Percentiles rank a stretch among this genome's conserved stretches.
These are phyloP conservation scores for Acanthamoeba quina DNA, from an alignment of 208 protist species.

Conservation along the genomic window DNA sequence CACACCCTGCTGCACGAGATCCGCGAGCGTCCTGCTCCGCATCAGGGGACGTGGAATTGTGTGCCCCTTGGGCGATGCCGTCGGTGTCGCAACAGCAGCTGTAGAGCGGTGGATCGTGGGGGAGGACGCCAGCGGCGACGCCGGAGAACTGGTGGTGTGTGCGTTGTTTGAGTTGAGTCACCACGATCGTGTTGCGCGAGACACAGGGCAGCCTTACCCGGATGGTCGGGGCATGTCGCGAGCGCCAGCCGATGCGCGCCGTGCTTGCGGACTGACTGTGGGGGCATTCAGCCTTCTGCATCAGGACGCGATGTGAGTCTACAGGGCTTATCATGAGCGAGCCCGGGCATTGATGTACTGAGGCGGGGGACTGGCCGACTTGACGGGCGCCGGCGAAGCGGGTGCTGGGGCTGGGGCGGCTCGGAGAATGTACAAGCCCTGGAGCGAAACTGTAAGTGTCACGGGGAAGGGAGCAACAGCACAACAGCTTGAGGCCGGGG, in stretches of 20 bases:
- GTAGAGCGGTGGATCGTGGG: neutral
- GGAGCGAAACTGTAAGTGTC: neutral
- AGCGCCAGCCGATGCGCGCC: neutral
- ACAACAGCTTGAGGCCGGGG: too few relatives aligned
- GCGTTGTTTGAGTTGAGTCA: too few relatives aligned
- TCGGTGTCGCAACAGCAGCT: neutral
- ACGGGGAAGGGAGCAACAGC: neutral
- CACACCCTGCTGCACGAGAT: constrained; percentile 10
- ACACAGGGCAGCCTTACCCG: neutral
- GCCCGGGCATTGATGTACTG: neutral
- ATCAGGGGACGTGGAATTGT: neutral
- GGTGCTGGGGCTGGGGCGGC: too few relatives aligned
- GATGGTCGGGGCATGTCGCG: neutral
- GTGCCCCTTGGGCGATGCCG: neutral
- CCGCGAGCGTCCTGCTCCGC: neutral
- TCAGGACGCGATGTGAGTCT: neutral
- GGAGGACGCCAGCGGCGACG: neutral
- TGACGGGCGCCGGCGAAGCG: neutral
- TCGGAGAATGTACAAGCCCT: neutral
- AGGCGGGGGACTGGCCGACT: neutral
- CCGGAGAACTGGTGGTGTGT: neutral
- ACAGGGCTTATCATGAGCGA: too few relatives aligned
- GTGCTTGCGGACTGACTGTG: neutral
- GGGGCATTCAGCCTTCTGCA: neutral
- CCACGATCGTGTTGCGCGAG: too few relatives aligned